These are phyloP conservation scores for Karstenula rhodostoma DNA, from an alignment of 2,329 filamentous ascomycete species.

Conservation along the genomic window DNA sequence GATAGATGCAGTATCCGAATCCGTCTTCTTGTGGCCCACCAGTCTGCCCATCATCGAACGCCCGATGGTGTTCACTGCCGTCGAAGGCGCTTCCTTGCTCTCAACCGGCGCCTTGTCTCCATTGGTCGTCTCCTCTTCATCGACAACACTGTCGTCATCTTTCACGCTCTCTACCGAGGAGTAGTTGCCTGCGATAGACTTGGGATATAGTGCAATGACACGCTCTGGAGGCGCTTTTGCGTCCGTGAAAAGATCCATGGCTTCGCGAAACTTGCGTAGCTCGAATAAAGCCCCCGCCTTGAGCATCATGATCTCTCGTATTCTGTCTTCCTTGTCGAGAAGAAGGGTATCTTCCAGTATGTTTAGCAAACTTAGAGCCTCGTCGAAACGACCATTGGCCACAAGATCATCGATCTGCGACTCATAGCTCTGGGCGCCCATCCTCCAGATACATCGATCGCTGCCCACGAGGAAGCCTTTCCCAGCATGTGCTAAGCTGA, in stretches of 20 bases:
- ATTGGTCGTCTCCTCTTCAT: conserved; percentile 37
- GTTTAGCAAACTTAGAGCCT: conserved; percentile 85
- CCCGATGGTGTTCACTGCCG: conserved; percentile 40
- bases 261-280: conserved; percentile 80
- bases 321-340: conserved; percentile 78
- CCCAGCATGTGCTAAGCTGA: conserved; percentile 92
- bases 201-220: conserved; percentile 85
- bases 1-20: conserved; percentile 65
- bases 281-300: conserved; percentile 89
- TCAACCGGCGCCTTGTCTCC: conserved; percentile 31
- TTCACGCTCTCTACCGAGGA: conserved; percentile 67
- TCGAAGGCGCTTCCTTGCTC: conserved; percentile 33
- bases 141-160: conserved; percentile 49
- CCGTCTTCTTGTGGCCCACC: conserved; percentile 55
- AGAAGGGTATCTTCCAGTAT: conserved; percentile 94
- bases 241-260: conserved; percentile 89
- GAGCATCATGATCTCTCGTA: conserved; percentile 87
- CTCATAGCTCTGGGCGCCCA: conserved; percentile 92
- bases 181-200: conserved; percentile 81
- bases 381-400: conserved; percentile 77
- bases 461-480: conserved; percentile 96
- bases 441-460: conserved; percentile 92
- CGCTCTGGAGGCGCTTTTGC: conserved; percentile 89
- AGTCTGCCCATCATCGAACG: conserved; percentile 58
- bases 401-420: conserved; percentile 86